Evolutionary conservation across 768 basidiomycete genomes (phyloP).

Genomic region (Chalciporus chontae): DNA sequence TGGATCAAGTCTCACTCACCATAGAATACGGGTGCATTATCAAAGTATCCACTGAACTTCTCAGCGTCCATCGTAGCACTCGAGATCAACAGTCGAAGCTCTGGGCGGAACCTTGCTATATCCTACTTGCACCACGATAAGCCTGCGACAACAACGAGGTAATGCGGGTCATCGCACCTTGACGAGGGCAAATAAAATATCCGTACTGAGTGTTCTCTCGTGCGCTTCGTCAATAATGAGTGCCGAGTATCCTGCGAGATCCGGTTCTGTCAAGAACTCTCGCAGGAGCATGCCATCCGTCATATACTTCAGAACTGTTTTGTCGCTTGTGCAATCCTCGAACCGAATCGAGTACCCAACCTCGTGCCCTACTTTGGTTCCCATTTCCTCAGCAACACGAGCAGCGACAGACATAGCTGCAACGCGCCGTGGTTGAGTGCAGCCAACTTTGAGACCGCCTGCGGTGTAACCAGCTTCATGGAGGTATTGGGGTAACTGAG

Average conservation of each 20-base stretch:
- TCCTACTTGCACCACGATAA: conserved; percentile 52
- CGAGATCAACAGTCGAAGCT: conserved; percentile 89
- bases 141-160: conserved; percentile 15
- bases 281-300: conserved; percentile 98
- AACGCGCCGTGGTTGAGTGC: conserved; percentile 97
- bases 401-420: conserved; percentile 99
- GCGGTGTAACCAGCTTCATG: conserved; percentile 96
- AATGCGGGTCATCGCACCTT: conserved; percentile 65
- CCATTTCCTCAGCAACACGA: conserved; percentile 99
- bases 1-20: conserved; percentile 44
- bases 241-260: conserved; percentile 90
- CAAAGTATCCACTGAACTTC: conserved; percentile 97
- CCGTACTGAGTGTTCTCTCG: conserved; percentile 95
- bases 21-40: conserved; percentile 92
- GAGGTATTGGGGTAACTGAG: conserved; percentile 95
- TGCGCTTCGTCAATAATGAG: conserved; percentile 99
- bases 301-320: conserved; percentile 99
- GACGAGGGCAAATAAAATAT: conserved; percentile 96
- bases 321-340: conserved; percentile 99
- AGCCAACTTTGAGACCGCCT: conserved; percentile 77
- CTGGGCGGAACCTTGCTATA: conserved; percentile 94
- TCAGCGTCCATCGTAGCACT: conserved; percentile 97
- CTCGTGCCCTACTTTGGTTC: conserved; percentile 93
- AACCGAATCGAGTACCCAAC: conserved; percentile 99
- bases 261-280: conserved; percentile 97